phyloP scores from a whole-genome alignment of 1,139 yeast genomes.

The Blastobotrys aristatus region DNA sequence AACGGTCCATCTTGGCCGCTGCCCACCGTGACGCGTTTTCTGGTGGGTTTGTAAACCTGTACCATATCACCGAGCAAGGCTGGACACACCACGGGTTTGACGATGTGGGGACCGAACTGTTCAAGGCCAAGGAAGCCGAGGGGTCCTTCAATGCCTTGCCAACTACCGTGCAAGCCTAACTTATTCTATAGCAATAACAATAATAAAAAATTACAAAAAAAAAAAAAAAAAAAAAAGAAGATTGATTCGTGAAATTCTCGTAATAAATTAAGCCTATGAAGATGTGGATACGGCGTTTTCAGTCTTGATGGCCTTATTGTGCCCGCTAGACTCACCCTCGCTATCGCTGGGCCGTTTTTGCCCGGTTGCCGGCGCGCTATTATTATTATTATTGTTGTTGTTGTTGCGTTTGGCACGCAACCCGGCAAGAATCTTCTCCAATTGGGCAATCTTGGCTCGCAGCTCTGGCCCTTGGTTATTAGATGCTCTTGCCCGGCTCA shows the following conservation, averaged over 20 bases:
- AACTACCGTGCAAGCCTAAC: slow-evolving; percentile 15
- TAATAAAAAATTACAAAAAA: too few species aligned
- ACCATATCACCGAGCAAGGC: slow-evolving; percentile 88
- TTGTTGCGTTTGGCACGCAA: slow-evolving; percentile 32
- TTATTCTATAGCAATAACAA: background rate
- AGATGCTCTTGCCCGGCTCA: slow-evolving; percentile 6
- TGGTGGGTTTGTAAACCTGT: slow-evolving; percentile 93
- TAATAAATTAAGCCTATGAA: too few species aligned
- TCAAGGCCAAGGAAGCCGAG: slow-evolving; percentile 65
- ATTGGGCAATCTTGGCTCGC: background rate
- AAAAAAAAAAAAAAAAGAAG: too few species aligned
- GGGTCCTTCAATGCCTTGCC: slow-evolving; percentile 87
- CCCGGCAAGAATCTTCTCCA: background rate
- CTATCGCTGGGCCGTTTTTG: slow-evolving; percentile 5
- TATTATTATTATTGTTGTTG: slow-evolving; percentile 35
- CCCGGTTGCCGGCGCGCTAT: background rate
- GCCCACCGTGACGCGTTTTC: slow-evolving; percentile 98
- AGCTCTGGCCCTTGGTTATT: background rate
- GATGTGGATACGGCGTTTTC: background rate
- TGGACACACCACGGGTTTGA: slow-evolving; percentile 98
- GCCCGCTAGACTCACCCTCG: background rate
- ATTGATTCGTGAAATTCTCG: too few species aligned
- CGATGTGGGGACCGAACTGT: slow-evolving; percentile 76
- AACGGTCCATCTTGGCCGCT: slow-evolving; percentile 94
- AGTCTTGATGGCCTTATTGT: background rate